Evolutionary conservation across 768 basidiomycete genomes (phyloP), one percentile per base, ranked within the genome.

Genomic region (Strobilomyces echinocephalus): DNA sequence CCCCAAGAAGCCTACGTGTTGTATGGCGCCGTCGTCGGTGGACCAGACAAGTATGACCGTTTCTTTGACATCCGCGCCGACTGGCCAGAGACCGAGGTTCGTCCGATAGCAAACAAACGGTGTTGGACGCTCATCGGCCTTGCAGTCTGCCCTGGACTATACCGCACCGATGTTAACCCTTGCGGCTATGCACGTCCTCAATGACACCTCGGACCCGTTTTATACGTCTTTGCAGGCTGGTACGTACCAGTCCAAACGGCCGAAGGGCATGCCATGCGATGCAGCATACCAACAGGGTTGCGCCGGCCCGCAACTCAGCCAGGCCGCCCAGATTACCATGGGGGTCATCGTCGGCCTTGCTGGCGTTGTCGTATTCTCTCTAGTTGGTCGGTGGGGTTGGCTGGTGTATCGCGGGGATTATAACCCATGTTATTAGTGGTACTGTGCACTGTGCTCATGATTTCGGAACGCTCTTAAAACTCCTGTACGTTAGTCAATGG

Each of bases 101-200:
- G 72, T 54, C 31, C 24, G 16, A 14, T 39, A 15, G 26, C 42
- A 20, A 30, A 14, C 21, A 9, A 34, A 26, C 11, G 20, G 11
- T 30, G 28, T 65, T 31, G 40, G 8, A 64, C 12, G 15, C 50
- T 63, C 20, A 65, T 33, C 18, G 44, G 20, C 44, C 26, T 60
- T 48, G 40, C 45, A 87, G 84, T 76, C 84, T 48, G 89, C 87
- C n/a, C 71, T 92, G 38, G 94, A 97, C 65, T 94, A 93, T 68
- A 91, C 89, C 59, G 91, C 92, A 1, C 91, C 92, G 2, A 77
- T 95, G 74, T 75, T 95, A n/a, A 87, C 91, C 1, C 77, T 97
- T 34, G 83, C 87, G 1, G 88, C 91, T 16, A 83, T 84, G 75
- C 82, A 87, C 60, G 77, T 87, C n/a, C 63, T 88, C 46, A 84